phyloP scores from a whole-genome alignment of 306 rosid genomes.

The Potentilla sterilis region DNA sequence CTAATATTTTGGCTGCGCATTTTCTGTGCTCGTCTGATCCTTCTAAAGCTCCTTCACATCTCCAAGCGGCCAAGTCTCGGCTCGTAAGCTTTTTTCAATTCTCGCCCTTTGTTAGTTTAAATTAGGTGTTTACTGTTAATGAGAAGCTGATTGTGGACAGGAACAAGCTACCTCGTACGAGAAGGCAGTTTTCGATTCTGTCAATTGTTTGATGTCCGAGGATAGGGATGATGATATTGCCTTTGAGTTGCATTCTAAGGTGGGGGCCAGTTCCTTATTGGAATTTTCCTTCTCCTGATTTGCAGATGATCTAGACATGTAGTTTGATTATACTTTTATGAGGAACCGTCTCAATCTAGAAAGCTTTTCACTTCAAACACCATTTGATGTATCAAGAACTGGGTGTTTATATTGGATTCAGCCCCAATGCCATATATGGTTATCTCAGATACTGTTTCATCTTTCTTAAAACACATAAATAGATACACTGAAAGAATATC shows the following conservation, averaged over 20 bases:
- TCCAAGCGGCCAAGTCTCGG: conserved; percentile 53
- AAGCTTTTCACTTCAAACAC: not conserved
- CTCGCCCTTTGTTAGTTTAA: not conserved
- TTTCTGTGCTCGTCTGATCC: conserved; percentile 47
- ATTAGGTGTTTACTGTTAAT: not conserved
- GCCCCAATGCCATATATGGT: not conserved
- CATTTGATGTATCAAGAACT: not conserved
- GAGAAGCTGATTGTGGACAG: conserved; percentile 29
- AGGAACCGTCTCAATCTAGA: not conserved
- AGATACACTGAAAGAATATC: not conserved
- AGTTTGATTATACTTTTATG: not conserved
- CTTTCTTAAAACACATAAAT: not conserved
- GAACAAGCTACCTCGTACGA: conserved; percentile 81
- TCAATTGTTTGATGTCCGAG: conserved; percentile 57
- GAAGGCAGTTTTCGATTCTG: conserved; percentile 57
- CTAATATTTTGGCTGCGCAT: conserved; percentile 69
- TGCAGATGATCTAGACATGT: not conserved
- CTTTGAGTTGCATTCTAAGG: conserved; percentile 62
- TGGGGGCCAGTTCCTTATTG: conserved; percentile 20
- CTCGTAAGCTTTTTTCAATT: conserved; percentile 44
- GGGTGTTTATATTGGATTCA: not conserved
- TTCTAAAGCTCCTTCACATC: conserved; percentile 46
- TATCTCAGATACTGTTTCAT: not conserved
- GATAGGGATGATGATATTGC: conserved; percentile 76
- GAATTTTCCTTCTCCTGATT: not conserved